A percentile compares a stretch with the other conserved stretches of the same genome.
phyloP scores from a whole-genome alignment of 306 rosid genomes.

The Ceratonia siliqua region DNA sequence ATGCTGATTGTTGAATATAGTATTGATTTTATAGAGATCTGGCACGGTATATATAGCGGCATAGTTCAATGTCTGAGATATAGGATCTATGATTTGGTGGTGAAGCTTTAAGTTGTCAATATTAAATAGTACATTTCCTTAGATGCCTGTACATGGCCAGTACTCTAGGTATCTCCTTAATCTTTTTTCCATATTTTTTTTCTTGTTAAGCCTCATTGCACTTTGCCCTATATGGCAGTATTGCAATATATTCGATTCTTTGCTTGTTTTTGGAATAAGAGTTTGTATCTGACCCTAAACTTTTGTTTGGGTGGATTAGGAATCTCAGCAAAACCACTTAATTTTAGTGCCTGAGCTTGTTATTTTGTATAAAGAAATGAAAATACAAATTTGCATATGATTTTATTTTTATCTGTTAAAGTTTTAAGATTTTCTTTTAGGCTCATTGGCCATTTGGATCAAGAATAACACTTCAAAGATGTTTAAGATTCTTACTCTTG shows the following conservation, averaged over 20 bases:
- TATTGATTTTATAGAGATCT: constrained; percentile 36
- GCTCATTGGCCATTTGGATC: background rate
- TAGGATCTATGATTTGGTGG: constrained; percentile 32
- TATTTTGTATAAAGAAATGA: constrained; percentile 6
- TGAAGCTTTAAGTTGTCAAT: constrained; percentile 31
- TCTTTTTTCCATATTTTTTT: background rate
- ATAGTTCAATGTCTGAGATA: constrained; percentile 25
- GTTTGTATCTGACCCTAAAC: background rate
- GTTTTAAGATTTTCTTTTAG: background rate
- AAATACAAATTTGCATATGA: constrained; percentile 1
- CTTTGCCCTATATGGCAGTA: constrained; percentile 14
- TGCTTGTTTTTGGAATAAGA: constrained; percentile 16
- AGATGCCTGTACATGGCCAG: constrained; percentile 34
- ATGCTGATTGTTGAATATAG: constrained; percentile 22
- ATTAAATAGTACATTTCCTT: constrained; percentile 11
- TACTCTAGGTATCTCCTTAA: constrained; percentile 13
- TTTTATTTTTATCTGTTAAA: background rate
- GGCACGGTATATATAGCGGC: constrained; percentile 31
- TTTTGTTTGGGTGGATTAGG: constrained; percentile 13
- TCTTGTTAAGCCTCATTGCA: constrained; percentile 6
- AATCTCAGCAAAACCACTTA: constrained; percentile 9
- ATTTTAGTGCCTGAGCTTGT: background rate
- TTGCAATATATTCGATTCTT: constrained; percentile 1
- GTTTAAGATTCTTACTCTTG: background rate
- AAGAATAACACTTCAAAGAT: background rate